Base-by-base conservation (phyloP, 768 basidiomycete species). In the Cyathus striatus region DNA sequence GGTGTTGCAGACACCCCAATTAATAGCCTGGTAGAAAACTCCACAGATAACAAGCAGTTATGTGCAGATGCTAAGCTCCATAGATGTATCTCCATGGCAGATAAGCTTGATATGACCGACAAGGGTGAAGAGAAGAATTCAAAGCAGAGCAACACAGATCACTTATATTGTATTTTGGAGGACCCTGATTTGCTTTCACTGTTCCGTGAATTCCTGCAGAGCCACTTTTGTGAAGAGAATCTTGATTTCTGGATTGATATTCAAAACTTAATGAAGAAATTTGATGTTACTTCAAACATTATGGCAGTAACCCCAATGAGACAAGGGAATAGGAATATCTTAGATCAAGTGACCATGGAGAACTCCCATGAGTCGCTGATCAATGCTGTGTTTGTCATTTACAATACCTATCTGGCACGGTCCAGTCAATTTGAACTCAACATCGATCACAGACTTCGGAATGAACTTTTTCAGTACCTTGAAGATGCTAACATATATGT, bases 221-320 rank as follows among this genome's bases (percentile, higher is more conserved):
- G 81, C 43, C 98, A 97, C 62, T 98, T 96, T 61, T 98, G 91
- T 66, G 96, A 99, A 59, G 96, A 99, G 72, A 99, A 99, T 60
- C 68, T 99, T 51, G 85, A 86, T 37, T 99, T 97, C 68, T 99
- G 92, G 89, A 62, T 98, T 43, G 96, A 99, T 57, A 94, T 97
- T 3, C 79, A 91, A 60, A 96, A 99, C 60, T 96, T 99, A 71
- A 94, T 92, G 67, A 80, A 86, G 55, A 87, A 93, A 59, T 99
- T 99, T 69, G 83, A 81, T 57, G 97, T 93, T 44, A 96, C 96
- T 0, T 95, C 91, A 3, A 92, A 83, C 53, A 94, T 92, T 10
- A 80, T 86, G 45, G 86, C 86, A 6, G 74, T 72, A 23, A 54
- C 62, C 12, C 63, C 74, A 1, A 9, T 30, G 27, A 72, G 74